phyloP scores from a whole-genome alignment of 1,284 basidiomycete genomes.

The Ceratobasidium theobromae region DNA sequence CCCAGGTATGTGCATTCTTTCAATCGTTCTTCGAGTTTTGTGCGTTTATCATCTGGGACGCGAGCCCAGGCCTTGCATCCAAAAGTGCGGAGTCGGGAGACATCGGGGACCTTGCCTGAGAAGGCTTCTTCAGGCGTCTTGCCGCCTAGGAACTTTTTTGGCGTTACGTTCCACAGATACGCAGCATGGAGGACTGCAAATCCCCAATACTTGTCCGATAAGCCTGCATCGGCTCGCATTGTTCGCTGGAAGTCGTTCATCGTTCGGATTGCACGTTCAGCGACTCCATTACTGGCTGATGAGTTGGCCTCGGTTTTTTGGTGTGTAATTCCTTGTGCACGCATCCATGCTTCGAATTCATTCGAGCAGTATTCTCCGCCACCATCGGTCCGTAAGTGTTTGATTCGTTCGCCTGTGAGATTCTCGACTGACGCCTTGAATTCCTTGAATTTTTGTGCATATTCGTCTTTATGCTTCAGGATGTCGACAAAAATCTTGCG shows the following conservation, averaged over 20 bases:
- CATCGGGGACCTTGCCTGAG: not conserved
- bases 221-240: not conserved
- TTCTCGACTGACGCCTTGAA: constrained; percentile 41
- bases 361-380: constrained; percentile 38
- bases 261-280: constrained; percentile 12
- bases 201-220: constrained; percentile 10
- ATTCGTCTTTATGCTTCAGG: not conserved
- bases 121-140: not conserved
- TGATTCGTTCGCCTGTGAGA: constrained; percentile 33
- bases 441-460: constrained; percentile 37
- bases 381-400: constrained; percentile 37
- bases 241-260: constrained; percentile 1
- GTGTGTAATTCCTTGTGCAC: constrained; percentile 37
- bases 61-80: constrained; percentile 6
- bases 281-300: constrained; percentile 1
- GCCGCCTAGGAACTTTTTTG: not conserved
- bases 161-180: constrained; percentile 8
- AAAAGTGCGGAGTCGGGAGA: not conserved
- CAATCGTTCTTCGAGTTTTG: constrained; percentile 7
- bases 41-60: not conserved
- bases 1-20: constrained; percentile 3
- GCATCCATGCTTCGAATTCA: constrained; percentile 33
- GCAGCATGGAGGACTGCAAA: not conserved
- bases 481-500: not conserved
- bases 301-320: constrained; percentile 33